phyloP scores from a whole-genome alignment of 1,284 basidiomycete species.

The Ustilago bromivora region DNA sequence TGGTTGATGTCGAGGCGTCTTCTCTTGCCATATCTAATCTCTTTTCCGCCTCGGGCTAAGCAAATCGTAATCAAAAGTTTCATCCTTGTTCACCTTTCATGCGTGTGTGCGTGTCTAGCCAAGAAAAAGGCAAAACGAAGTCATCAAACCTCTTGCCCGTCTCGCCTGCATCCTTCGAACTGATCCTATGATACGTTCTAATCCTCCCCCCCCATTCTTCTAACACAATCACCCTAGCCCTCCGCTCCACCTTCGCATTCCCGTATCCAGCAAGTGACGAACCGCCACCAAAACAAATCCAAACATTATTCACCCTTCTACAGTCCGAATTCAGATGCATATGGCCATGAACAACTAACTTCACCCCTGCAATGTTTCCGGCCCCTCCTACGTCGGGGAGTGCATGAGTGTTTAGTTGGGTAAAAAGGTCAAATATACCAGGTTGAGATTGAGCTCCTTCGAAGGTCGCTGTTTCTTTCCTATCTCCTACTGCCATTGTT shows the following conservation, averaged over 20 bases:
- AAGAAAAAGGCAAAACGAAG: constrained; percentile 24
- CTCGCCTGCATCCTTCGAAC: constrained; percentile 60
- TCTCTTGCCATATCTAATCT: constrained; percentile 19
- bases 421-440: constrained; percentile 62
- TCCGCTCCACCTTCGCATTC: constrained; percentile 27
- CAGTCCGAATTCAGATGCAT: constrained; percentile 78
- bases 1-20: constrained; percentile 21
- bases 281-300: constrained; percentile 95
- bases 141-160: constrained; percentile 27
- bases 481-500: constrained; percentile 39
- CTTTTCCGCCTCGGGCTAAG: constrained; percentile 7
- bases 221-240: constrained; percentile 50
- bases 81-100: background rate
- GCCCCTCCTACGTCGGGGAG: background rate
- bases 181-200: constrained; percentile 86
- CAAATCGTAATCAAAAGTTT: background rate
- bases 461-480: constrained; percentile 45
- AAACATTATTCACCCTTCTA: constrained; percentile 82
- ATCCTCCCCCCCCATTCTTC: constrained; percentile 86
- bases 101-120: background rate
- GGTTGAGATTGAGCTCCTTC: constrained; percentile 54
- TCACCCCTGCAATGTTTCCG: constrained; percentile 21
- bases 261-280: constrained; percentile 67
- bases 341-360: constrained; percentile 61
- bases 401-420: constrained; percentile 5